Conservation (phyloP, 2,329 filamentous ascomycete genomes). For the Fusarium sp. region DNA sequence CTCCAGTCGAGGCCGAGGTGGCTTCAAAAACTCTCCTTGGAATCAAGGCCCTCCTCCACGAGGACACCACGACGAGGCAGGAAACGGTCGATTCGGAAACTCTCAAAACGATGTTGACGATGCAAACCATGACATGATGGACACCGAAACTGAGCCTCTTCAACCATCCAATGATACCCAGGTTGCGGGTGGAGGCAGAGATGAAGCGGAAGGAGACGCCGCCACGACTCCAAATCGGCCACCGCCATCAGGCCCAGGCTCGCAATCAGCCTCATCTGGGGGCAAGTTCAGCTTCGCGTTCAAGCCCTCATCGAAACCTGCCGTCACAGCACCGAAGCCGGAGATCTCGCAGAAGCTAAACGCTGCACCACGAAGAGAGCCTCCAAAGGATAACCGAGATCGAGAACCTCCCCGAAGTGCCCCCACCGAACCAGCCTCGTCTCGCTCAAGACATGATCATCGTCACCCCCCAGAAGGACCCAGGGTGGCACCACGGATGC, state of each 20-base stretch:
- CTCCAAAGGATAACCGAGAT: slow-evolving; percentile 46
- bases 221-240: slow-evolving; percentile 68
- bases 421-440: slow-evolving; percentile 66
- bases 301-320: slow-evolving; percentile 76
- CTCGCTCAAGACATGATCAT: slow-evolving; percentile 54
- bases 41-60: slow-evolving; percentile 38
- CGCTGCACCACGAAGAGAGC: slow-evolving; percentile 64
- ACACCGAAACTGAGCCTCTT: slow-evolving; percentile 24
- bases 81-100: slow-evolving; percentile 32
- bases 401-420: slow-evolving; percentile 63
- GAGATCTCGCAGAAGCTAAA: slow-evolving; percentile 78
- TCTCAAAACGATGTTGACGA: slow-evolving; percentile 27
- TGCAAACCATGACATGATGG: slow-evolving; percentile 27
- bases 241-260: slow-evolving; percentile 65
- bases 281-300: slow-evolving; percentile 95
- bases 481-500: slow-evolving; percentile 60
- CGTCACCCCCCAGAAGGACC: slow-evolving; percentile 51
- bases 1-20: slow-evolving; percentile 67
- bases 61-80: slow-evolving; percentile 38
- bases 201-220: slow-evolving; percentile 57
- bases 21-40: slow-evolving; percentile 78
- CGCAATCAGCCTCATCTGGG: slow-evolving; percentile 60
- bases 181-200: slow-evolving; percentile 44
- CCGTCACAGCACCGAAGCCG: slow-evolving; percentile 68
- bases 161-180: slow-evolving; percentile 43